These are phyloP conservation scores for Micromonas commoda DNA, from an alignment of 139 green algal genomes.

Conservation along the genomic window DNA sequence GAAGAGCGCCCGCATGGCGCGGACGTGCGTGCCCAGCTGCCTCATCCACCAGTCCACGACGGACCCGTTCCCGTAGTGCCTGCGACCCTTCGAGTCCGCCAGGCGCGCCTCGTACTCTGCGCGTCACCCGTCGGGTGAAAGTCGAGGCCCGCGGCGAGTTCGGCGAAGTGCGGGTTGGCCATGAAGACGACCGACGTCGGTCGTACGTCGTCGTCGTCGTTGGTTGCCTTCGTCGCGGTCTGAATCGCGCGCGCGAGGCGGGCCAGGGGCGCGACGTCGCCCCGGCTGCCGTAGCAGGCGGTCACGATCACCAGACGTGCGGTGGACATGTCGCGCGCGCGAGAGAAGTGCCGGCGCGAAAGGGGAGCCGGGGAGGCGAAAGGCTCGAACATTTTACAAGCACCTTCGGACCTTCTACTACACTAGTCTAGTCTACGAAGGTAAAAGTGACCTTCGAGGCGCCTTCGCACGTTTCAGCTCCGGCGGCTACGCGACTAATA, in stretches of 20 bases:
- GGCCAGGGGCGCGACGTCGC: conserved; percentile 41
- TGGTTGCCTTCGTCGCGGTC: no score
- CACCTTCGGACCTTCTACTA: no score
- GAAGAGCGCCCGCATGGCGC: neutral
- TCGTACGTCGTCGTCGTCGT: no score
- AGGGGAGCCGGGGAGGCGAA: neutral
- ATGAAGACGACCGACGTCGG: conserved; percentile 7
- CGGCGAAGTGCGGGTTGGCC: neutral
- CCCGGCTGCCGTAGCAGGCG: conserved; percentile 34
- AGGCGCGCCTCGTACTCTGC: neutral
- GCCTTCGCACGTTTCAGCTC: no score
- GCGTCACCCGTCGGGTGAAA: neutral
- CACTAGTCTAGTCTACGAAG: no score
- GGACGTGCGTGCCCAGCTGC: conserved; percentile 19
- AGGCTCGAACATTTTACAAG: no score
- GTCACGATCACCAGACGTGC: neutral
- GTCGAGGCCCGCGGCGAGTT: no score
- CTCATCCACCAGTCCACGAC: neutral
- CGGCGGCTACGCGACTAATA: no score
- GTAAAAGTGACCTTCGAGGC: no score
- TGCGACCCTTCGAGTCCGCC: neutral
- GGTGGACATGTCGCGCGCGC: neutral
- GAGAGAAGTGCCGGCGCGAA: neutral
- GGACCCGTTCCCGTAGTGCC: no score
- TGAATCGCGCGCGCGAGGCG: conserved; percentile 45